Conservation (phyloP, 192 early-diverging fungal genomes). For the Phycomyces nitens region DNA sequence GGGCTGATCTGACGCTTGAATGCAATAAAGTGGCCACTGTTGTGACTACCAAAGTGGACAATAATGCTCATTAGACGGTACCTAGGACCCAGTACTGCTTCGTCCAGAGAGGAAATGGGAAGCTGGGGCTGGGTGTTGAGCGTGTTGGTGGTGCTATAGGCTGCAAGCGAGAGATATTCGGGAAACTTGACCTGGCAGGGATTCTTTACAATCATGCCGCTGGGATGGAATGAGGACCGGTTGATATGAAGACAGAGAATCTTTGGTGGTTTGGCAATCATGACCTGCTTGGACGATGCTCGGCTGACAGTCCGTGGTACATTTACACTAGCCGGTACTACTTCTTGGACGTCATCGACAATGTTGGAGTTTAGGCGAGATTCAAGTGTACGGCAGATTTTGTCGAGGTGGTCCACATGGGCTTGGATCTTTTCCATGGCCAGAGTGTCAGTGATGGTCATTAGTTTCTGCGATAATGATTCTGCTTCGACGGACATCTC, state of each 20-base stretch:
- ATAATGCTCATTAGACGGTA: constrained; percentile 67
- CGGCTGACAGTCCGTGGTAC: constrained; percentile 34
- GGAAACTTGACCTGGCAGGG: constrained; percentile 76
- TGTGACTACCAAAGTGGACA: constrained; percentile 71
- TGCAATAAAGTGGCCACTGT: constrained; percentile 75
- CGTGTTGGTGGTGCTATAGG: constrained; percentile 62
- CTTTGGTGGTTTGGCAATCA: constrained; percentile 73
- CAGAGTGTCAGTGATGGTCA: constrained; percentile 15
- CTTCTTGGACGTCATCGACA: constrained; percentile 30
- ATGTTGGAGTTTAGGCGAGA: background rate
- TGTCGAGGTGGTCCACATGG: constrained; percentile 19
- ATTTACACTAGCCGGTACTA: background rate
- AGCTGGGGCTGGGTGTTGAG: constrained; percentile 51
- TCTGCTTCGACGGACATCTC: constrained; percentile 35
- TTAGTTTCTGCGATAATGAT: constrained; percentile 20
- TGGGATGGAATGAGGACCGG: constrained; percentile 70
- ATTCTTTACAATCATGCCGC: constrained; percentile 77
- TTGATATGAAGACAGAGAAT: constrained; percentile 83
- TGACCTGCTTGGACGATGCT: constrained; percentile 70
- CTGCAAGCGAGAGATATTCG: constrained; percentile 71
- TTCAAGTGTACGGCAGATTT: constrained; percentile 14
- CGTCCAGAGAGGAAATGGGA: constrained; percentile 52
- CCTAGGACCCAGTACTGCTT: constrained; percentile 4
- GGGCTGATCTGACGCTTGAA: constrained; percentile 54
- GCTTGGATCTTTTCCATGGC: constrained; percentile 9